Evolutionary conservation across 78 protist species (phyloP), one percentile per base, ranked within the genome.

Genomic region (Tieghemostelium lacteum): DNA sequence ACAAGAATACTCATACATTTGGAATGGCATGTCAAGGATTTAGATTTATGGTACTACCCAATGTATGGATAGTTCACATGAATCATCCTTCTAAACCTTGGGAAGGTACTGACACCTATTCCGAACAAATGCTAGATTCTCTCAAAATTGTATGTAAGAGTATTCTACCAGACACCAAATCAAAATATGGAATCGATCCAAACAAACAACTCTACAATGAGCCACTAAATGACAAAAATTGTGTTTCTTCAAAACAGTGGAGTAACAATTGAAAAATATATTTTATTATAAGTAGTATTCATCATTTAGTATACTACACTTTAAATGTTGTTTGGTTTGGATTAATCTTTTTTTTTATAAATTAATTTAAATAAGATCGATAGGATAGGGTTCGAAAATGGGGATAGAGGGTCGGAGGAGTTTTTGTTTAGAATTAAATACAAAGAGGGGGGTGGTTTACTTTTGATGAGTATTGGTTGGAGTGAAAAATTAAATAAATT

Each of bases 1-100:
- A 73, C 26, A 73, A 73, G n/a, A 73, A 73, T 26, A 57, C 85
- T 7, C 85, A 73, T 37, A 39, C 69, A 33, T 73, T 73, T 39
- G 55, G 49, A 4, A 73, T 73, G 85, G 85, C 85, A 16, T 40
- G 55, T 6, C 20, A 28, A 24, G 76, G 76, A n/a, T 70, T 70
- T 67, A 37, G 36, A 10, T 45, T 60, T 39, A 54, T 45, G 4
- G 55, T 45, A 24, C 20, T 69, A 24, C 75, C 55, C 7, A 33
- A 69, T 69, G 75, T 52, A 26, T 69, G 75, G 75, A 16, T 2
- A 12, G 22, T 16, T 33, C 40, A 62, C 22, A 20, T 62, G 16
- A 62, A 31, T 62, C 17, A 33, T 8, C 12, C 17, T 31, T 8
- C 10, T 14, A 45, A 45, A 45, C 52, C 52, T 14, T 45, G 52